These are phyloP conservation scores for Alnus rubra DNA, from an alignment of 306 rosid genomes.

Conservation along the genomic window DNA sequence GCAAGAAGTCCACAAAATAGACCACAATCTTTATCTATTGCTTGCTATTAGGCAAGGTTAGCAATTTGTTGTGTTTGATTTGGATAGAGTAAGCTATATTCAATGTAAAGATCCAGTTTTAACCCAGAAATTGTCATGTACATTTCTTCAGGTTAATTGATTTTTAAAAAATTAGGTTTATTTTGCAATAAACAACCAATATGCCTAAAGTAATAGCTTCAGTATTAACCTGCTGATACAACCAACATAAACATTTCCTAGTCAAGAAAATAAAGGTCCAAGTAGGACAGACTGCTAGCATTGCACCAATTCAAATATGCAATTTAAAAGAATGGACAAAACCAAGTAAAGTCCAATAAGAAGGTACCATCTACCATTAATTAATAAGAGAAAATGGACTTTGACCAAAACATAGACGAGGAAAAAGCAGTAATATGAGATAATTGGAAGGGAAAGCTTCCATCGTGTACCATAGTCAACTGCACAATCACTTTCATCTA, in stretches of 20 bases:
- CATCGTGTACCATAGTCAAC: neutral
- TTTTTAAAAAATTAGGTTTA: neutral
- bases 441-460: neutral
- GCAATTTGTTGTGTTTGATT: neutral
- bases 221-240: neutral
- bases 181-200: neutral
- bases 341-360: neutral
- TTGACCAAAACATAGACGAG: neutral
- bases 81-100: neutral
- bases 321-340: neutral
- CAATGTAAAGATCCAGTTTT: neutral
- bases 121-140: neutral
- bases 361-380: neutral
- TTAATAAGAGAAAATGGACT: neutral
- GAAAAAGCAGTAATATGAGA: neutral
- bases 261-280: neutral
- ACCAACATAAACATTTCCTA: neutral
- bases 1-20: neutral
- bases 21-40: neutral
- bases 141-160: neutral
- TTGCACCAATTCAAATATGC: neutral
- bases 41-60: neutral
- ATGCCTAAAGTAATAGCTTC: neutral
- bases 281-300: neutral
- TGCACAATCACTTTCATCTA: neutral